Evolutionary conservation across 331 rosid genomes (phyloP).

Genomic region (Arachis monticola): DNA sequence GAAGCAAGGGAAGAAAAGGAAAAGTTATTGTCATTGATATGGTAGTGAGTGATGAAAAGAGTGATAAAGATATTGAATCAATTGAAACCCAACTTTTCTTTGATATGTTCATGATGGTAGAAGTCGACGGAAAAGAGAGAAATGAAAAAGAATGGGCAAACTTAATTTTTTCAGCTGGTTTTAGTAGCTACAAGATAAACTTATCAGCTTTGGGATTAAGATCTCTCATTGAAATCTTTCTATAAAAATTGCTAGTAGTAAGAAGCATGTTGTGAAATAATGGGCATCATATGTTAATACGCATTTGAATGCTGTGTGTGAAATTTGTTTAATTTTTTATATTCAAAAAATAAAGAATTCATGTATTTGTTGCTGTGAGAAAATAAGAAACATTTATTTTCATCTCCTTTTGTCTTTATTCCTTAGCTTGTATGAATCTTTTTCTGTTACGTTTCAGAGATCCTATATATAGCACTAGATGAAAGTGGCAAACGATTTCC

Average conservation of each 20-base stretch:
- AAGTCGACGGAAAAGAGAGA: conserved; percentile 37
- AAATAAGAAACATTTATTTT: no score
- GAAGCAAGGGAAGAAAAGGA: conserved; percentile 36
- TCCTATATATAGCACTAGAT: no score
- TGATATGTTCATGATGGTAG: conserved; percentile 44
- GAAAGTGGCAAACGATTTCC: not conserved
- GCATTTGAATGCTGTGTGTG: no score
- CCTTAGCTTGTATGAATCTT: no score
- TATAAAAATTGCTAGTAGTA: not conserved
- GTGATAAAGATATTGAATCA: not conserved
- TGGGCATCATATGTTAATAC: no score
- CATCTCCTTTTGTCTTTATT: no score
- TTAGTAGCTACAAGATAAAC: conserved; percentile 40
- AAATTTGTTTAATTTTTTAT: no score
- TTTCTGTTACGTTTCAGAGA: no score
- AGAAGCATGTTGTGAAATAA: no score
- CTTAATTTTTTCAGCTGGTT: conserved; percentile 44
- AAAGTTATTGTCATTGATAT: conserved; percentile 57
- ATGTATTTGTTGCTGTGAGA: no score
- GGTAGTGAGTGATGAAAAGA: conserved; percentile 28
- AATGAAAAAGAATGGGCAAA: conserved; percentile 48
- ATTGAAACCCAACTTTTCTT: conserved; percentile 45
- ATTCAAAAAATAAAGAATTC: no score
- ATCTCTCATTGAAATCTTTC: conserved; percentile 46
- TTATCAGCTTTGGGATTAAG: conserved; percentile 35